A percentile compares a stretch with the other conserved stretches of the same genome.
phyloP scores from a whole-genome alignment of 2,329 filamentous ascomycete species.

The Aspergillus ochraceoroseus region DNA sequence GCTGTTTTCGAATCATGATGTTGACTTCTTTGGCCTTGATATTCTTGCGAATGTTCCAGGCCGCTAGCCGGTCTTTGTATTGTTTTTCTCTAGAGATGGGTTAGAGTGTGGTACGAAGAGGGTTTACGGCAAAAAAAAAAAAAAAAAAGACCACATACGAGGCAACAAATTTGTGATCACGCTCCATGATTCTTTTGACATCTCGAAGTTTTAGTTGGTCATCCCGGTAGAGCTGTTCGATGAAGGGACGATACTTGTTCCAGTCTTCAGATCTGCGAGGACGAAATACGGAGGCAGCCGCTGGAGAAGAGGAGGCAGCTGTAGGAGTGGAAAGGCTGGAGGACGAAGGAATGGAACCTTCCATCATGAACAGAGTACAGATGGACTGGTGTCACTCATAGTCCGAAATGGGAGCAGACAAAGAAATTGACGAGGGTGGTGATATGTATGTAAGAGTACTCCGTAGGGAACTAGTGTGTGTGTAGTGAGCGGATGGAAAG shows the following conservation, averaged over 20 bases:
- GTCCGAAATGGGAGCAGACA: conserved; percentile 11
- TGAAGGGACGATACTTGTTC: conserved; percentile 34
- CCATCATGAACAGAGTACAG: conserved; percentile 22
- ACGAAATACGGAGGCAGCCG: conserved; percentile 26
- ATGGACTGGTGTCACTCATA: conserved; percentile 18
- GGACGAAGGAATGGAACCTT: conserved; percentile 24
- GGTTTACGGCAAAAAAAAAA: neutral
- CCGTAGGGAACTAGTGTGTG: conserved; percentile 2
- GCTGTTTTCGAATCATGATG: conserved; percentile 37
- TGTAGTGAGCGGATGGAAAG: conserved; percentile 1
- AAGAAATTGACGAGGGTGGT: neutral
- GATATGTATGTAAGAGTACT: neutral
- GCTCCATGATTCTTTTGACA: conserved; percentile 38
- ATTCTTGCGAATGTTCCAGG: conserved; percentile 38
- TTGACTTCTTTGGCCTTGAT: conserved; percentile 39
- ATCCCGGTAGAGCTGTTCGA: conserved; percentile 35
- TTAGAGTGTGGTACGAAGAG: neutral
- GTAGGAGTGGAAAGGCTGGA: conserved; percentile 17
- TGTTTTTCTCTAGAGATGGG: conserved; percentile 36
- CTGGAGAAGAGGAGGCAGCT: conserved; percentile 16
- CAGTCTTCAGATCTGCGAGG: conserved; percentile 38
- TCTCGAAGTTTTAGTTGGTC: conserved; percentile 35
- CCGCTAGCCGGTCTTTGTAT: conserved; percentile 38
- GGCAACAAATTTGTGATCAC: conserved; percentile 35
- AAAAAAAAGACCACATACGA: conserved; percentile 26